Conservation (phyloP, 1,284 basidiomycete genomes). For the Pseudozyma thailandica region DNA sequence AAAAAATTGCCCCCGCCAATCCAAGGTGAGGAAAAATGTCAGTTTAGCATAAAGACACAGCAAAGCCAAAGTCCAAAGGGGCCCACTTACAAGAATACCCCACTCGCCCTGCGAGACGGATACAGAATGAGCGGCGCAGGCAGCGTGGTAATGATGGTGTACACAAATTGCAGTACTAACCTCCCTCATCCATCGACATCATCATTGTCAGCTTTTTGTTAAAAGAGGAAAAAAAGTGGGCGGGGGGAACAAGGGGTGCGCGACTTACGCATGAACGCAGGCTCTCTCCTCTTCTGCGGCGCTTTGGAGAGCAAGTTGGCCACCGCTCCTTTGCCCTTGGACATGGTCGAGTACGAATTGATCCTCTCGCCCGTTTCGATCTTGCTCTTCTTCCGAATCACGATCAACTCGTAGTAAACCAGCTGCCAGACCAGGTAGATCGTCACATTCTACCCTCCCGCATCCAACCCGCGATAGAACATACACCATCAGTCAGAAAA, state of each 20-base stretch:
- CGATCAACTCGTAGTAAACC: slow-evolving; percentile 71
- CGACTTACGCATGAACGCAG: slow-evolving; percentile 43
- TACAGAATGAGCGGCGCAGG: slow-evolving; percentile 85
- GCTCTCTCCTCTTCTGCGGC: slow-evolving; percentile 43
- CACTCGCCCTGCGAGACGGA: slow-evolving; percentile 79
- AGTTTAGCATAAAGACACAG: not conserved
- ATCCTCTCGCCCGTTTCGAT: slow-evolving; percentile 58
- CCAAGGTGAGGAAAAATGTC: not conserved
- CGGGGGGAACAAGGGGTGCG: not conserved
- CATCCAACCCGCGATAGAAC: no score
- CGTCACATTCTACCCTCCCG: slow-evolving; percentile 75
- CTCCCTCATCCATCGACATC: not conserved
- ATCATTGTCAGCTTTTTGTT: no score
- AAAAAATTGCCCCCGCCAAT: not conserved
- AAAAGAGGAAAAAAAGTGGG: not conserved
- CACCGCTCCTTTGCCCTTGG: slow-evolving; percentile 55
- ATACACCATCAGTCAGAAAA: no score
- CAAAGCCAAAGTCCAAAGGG: not conserved
- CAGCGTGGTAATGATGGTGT: slow-evolving; percentile 84
- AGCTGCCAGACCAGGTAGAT: slow-evolving; percentile 88
- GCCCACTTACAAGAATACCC: slow-evolving; percentile 78
- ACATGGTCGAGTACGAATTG: slow-evolving; percentile 57
- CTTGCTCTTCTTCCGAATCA: slow-evolving; percentile 37
- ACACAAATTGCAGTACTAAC: slow-evolving; percentile 72
- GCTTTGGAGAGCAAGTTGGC: slow-evolving; percentile 57